Evolutionary conservation across 1,284 basidiomycete genomes (phyloP).

Genomic region (Rhodotorula sp.): DNA sequence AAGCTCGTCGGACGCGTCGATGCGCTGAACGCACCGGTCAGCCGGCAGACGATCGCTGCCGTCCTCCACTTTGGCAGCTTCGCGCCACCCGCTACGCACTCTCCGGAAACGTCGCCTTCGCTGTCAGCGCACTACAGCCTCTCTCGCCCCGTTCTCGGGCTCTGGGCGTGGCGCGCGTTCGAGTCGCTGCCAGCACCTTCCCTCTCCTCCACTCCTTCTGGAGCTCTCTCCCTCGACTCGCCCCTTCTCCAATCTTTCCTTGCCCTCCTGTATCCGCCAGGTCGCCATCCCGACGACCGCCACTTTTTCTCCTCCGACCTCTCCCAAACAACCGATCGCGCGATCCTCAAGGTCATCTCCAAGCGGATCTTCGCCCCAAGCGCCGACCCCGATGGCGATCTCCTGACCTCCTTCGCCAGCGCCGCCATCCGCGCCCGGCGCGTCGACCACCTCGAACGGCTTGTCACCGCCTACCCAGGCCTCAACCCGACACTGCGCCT

Average conservation of each 20-base stretch:
- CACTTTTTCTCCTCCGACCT: neutral
- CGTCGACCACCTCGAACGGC: conserved; percentile 10
- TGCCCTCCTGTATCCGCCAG: neutral
- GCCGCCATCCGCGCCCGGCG: conserved; percentile 13
- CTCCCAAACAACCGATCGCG: neutral
- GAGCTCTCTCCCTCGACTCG: neutral
- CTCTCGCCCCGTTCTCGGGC: neutral
- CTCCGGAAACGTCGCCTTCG: too few relatives aligned
- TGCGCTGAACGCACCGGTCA: neutral
- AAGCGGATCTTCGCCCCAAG: neutral
- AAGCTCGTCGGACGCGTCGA: neutral
- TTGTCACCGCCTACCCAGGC: neutral
- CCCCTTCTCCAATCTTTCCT: conserved; percentile 8
- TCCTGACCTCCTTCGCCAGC: neutral
- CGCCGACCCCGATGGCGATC: neutral
- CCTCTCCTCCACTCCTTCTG: neutral
- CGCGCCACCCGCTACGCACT: neutral
- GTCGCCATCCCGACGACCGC: neutral
- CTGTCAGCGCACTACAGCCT: neutral
- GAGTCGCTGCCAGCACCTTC: too few relatives aligned
- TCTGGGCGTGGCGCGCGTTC: conserved; percentile 3
- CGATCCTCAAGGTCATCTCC: conserved; percentile 5
- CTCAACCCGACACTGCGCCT: neutral
- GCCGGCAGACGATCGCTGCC: conserved; percentile 6
- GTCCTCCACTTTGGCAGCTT: conserved; percentile 5